A percentile compares a stretch with the other conserved stretches of the same genome.
These are phyloP conservation scores for Phytophthora lateralis DNA, from an alignment of 352 stramenopile species.

Conservation along the genomic window DNA sequence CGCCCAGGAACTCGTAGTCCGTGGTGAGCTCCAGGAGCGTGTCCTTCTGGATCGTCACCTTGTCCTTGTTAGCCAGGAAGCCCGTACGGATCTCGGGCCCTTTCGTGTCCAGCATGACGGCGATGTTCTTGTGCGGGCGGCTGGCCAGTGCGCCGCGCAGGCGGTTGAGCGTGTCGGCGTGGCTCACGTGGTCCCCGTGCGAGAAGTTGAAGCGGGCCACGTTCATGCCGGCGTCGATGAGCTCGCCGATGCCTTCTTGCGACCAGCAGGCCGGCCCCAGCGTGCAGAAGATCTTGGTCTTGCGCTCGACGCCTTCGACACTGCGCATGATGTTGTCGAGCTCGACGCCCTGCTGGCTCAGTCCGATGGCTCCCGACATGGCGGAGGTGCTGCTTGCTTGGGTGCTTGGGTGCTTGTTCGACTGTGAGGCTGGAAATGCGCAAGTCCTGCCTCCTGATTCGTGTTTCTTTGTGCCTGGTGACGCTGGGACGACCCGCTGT, in stretches of 20 bases:
- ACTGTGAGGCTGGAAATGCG: conserved; percentile 7
- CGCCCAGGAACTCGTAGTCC: conserved; percentile 76
- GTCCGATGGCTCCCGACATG: conserved; percentile 41
- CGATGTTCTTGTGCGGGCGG: conserved; percentile 79
- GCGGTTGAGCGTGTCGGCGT: conserved; percentile 70
- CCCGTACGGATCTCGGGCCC: conserved; percentile 97
- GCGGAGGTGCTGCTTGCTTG: conserved; percentile 4
- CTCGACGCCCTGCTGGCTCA: conserved; percentile 39
- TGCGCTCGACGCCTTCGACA: conserved; percentile 45
- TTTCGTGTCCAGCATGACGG: conserved; percentile 97
- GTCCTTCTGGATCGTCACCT: conserved; percentile 70
- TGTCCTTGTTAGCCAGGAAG: conserved; percentile 82
- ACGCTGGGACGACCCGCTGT: not conserved
- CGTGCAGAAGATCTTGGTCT: conserved; percentile 93
- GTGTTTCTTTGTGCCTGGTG: conserved; percentile 16
- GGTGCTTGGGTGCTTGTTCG: conserved; percentile 20
- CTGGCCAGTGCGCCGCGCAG: conserved; percentile 65
- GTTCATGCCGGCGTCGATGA: conserved; percentile 94
- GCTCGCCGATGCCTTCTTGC: conserved; percentile 91
- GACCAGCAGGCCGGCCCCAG: conserved; percentile 92
- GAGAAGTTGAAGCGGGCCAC: conserved; percentile 99
- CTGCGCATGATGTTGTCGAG: conserved; percentile 46
- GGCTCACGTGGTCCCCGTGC: conserved; percentile 95
- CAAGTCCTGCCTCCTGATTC: conserved; percentile 5
- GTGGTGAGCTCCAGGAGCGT: conserved; percentile 67